Conservation (phyloP, 371 early-diverging fungal species). For the Lichtheimia corymbifera region DNA sequence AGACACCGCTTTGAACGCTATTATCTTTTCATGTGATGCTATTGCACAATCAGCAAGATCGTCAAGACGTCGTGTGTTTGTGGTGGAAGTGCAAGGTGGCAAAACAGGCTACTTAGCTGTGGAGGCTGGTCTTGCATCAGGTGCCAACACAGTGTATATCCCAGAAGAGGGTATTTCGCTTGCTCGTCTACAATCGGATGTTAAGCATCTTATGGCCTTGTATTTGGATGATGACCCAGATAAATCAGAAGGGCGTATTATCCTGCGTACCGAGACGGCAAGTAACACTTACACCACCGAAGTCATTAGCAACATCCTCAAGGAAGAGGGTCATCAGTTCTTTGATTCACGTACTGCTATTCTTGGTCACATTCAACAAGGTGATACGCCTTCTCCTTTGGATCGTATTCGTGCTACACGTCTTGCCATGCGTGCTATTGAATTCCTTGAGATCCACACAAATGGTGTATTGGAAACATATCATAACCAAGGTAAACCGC, state of each 20-base stretch:
- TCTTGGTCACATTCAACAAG: conserved; percentile 98
- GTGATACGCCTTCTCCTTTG: conserved; percentile 93
- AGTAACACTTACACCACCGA: conserved; percentile 90
- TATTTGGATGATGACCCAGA: conserved; percentile 74
- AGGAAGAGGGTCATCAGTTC: conserved; percentile 87
- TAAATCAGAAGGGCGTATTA: conserved; percentile 49
- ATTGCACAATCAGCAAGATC: conserved; percentile 92
- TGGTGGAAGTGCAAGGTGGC: conserved; percentile 98
- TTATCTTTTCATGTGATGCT: conserved; percentile 92
- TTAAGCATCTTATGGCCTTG: conserved; percentile 73
- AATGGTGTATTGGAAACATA: conserved; percentile 27
- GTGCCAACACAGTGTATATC: conserved; percentile 95
- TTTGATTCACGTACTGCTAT: conserved; percentile 94
- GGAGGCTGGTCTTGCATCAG: conserved; percentile 88
- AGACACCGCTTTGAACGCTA: conserved; percentile 97
- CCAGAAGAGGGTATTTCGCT: conserved; percentile 93
- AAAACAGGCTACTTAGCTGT: conserved; percentile 95
- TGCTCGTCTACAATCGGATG: conserved; percentile 80
- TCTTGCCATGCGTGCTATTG: conserved; percentile 75
- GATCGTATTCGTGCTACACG: conserved; percentile 95
- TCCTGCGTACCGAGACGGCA: conserved; percentile 77
- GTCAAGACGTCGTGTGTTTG: conserved; percentile 93
- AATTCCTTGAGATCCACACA: conserved; percentile 58
- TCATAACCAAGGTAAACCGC: conserved; percentile 14
- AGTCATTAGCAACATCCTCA: conserved; percentile 88